Evolutionary conservation across 1,139 yeast species (phyloP).

Genomic region (Zygoascus hellenicus): DNA sequence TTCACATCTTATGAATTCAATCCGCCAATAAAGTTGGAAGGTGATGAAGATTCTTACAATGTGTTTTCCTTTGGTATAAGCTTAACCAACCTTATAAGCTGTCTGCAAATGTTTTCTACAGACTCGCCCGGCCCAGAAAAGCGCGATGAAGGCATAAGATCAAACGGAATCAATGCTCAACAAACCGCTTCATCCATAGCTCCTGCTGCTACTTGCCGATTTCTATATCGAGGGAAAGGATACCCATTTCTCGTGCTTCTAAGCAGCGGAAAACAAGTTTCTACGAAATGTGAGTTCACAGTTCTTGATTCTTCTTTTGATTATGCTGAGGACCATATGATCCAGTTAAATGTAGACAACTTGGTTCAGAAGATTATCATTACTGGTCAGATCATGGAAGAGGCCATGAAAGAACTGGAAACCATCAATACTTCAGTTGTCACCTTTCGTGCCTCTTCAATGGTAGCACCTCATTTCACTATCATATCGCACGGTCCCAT

Average conservation of each 20-base stretch:
- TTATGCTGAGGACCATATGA: conserved; percentile 6
- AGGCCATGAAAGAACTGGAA: conserved; percentile 60
- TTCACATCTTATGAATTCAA: conserved; percentile 24
- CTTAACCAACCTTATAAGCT: conserved; percentile 24
- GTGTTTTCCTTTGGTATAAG: conserved; percentile 20
- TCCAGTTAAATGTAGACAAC: conserved; percentile 42
- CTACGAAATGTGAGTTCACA: conserved; percentile 65
- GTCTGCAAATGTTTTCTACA: conserved; percentile 27
- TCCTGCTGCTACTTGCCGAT: conserved; percentile 21
- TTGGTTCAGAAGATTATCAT: conserved; percentile 61
- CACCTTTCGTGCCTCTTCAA: conserved; percentile 41
- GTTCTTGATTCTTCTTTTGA: conserved; percentile 45
- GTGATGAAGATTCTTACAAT: conserved; percentile 12
- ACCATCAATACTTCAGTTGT: conserved; percentile 59
- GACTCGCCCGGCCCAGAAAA: conserved; percentile 4
- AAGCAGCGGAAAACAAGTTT: conserved; percentile 56
- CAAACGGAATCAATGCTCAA: too few species aligned
- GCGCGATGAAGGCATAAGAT: background rate
- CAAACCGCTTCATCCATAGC: background rate
- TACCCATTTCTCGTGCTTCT: conserved; percentile 63
- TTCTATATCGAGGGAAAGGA: conserved; percentile 52
- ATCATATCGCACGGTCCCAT: conserved; percentile 63
- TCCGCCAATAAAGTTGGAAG: conserved; percentile 8
- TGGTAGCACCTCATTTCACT: conserved; percentile 26
- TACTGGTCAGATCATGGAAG: conserved; percentile 58